These are phyloP conservation scores for Coemansia sp. DNA, from an alignment of 192 early-diverging fungal species.

Conservation along the genomic window DNA sequence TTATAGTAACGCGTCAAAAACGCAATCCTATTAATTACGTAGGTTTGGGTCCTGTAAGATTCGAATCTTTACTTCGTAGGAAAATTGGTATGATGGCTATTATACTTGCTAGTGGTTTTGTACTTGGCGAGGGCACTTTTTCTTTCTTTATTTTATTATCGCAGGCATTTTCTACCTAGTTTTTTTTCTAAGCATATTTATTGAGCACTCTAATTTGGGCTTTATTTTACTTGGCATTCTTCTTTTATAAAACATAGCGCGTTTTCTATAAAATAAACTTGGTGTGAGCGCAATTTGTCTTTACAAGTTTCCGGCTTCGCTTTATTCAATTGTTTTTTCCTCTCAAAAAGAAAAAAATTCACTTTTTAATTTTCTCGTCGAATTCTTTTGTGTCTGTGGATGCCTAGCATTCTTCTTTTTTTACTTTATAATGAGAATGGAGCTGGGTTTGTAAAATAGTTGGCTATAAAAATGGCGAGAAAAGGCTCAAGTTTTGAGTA, in stretches of 20 bases:
- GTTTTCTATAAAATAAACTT: too few species aligned
- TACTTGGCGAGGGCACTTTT: constrained; percentile 70
- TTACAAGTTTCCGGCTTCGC: too few species aligned
- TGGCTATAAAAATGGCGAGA: too few species aligned
- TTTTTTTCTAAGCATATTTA: not conserved
- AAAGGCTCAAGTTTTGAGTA: too few species aligned
- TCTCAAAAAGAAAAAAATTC: not conserved
- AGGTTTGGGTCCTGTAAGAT: not conserved
- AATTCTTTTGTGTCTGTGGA: not conserved
- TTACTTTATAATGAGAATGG: too few species aligned
- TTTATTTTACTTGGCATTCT: not conserved
- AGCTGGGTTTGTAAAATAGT: too few species aligned
- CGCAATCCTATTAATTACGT: not conserved
- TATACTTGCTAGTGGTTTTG: constrained; percentile 72
- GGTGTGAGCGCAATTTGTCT: too few species aligned
- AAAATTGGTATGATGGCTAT: constrained; percentile 58
- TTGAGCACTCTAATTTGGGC: not conserved
- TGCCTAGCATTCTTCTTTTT: too few species aligned
- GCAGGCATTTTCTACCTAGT: constrained; percentile 27
- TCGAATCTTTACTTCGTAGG: constrained; percentile 20
- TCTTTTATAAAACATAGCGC: too few species aligned
- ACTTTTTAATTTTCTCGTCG: not conserved
- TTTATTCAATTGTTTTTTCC: too few species aligned
- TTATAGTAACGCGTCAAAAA: constrained; percentile 9
- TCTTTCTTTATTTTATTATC: constrained; percentile 58